Evolutionary conservation across 352 stramenopile genomes (phyloP), one percentile per base, ranked within the genome.

Genomic region (Globisporangium canariense): DNA sequence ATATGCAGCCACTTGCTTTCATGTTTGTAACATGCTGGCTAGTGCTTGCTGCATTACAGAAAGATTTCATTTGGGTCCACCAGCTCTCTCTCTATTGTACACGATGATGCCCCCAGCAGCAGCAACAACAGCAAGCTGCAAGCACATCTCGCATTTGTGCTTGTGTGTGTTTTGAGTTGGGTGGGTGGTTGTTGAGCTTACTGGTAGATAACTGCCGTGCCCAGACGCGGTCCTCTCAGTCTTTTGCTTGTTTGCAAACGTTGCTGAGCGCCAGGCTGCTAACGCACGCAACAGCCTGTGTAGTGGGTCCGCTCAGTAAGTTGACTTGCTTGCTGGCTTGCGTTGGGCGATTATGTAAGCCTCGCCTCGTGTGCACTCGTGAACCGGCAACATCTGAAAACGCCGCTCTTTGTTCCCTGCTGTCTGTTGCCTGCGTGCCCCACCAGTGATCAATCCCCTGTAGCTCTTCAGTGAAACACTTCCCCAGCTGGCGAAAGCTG

Each of bases 1-100:
- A 13, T 10, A 40, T 25, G 52, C 52, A 52, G 46, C 20, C 46
- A 30, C 25, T 58, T 45, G 50, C 28, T 57, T 56, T 34, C 11
- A 55, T 32, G 52, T 58, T 40, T 25, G 18, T 58, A 58, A 58
- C 18, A 20, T 13, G 38, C 52, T 20, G 52, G 52, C 52, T 58
- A 32, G 52, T 16, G 3, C 52, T 58, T 20, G 52, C 38, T 46
- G 52, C 32, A 58, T 58, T 58, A 0, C 18, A 30, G 52, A 58
- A 58, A 58, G 32, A 58, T 45, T 22, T 49, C 40, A 16, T n/a
- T 3, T 20, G 43, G 18, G 5, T 47, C 14, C 41, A 47, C 41
- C 3, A 18, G 41, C 41, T 47, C 41, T 46, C 40, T 46, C 13
- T 47, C 36, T 16, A 41, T 41, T 41, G 4, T 9, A 36, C 4